Percentiles rank a stretch among this genome's conserved stretches.
Evolutionary conservation across 208 protist species (phyloP).

Genomic region (Wallacemonas rigidus): DNA sequence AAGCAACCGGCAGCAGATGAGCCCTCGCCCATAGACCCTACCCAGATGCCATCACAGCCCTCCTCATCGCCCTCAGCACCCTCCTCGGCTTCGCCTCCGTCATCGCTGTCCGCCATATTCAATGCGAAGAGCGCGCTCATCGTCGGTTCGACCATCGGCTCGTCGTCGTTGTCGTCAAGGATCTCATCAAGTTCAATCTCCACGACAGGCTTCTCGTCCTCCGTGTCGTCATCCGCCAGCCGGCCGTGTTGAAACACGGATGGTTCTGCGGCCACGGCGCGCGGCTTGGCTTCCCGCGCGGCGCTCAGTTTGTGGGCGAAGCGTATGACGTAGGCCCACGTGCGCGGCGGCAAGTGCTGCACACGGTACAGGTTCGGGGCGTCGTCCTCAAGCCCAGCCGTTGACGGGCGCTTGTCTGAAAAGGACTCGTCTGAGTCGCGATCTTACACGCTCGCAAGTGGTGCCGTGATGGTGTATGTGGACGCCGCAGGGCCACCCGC

Average conservation of each 20-base stretch:
- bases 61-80: background rate
- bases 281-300: background rate
- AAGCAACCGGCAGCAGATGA: background rate
- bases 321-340: slow-evolving; percentile 1
- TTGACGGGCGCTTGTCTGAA: no score
- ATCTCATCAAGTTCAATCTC: background rate
- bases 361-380: background rate
- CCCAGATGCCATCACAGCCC: background rate
- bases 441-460: background rate
- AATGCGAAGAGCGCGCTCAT: background rate
- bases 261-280: background rate
- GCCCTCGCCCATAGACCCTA: background rate
- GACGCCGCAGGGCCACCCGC: no score
- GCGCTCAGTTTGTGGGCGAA: background rate
- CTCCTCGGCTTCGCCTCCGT: background rate
- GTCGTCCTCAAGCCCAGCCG: background rate
- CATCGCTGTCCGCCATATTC: background rate
- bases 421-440: background rate
- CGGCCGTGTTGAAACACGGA: background rate
- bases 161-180: background rate
- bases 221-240: background rate
- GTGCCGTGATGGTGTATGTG: background rate
- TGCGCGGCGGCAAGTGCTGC: background rate
- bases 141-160: background rate
- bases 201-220: background rate